A percentile compares a stretch with the other conserved stretches of the same genome.
phyloP scores from a whole-genome alignment of 768 basidiomycete genomes.

The Trametopsis cervina region DNA sequence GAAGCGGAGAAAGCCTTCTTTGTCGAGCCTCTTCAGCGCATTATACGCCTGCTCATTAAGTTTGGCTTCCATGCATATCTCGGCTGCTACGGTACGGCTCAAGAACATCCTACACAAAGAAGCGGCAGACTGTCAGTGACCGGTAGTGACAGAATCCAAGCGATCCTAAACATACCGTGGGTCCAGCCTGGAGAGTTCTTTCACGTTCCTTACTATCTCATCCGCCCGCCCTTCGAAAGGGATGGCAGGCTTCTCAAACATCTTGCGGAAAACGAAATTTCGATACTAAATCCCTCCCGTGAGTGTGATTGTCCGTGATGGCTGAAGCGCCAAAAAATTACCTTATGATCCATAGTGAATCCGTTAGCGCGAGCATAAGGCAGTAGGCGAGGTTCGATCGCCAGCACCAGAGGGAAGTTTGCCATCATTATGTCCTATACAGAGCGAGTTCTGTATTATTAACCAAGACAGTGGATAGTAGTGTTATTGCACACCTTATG shows the following conservation, averaged over 20 bases:
- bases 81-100: constrained; percentile 76
- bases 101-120: constrained; percentile 70
- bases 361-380: constrained; percentile 69
- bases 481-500: constrained; percentile 41
- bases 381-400: constrained; percentile 69
- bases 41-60: constrained; percentile 61
- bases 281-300: constrained; percentile 46
- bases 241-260: constrained; percentile 59
- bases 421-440: constrained; percentile 72
- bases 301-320: constrained; percentile 3
- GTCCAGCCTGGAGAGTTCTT: constrained; percentile 66
- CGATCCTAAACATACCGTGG: constrained; percentile 38
- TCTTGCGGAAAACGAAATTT: constrained; percentile 82
- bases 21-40: constrained; percentile 62
- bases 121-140: background rate
- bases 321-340: constrained; percentile 18
- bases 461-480: background rate
- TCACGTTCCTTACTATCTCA: constrained; percentile 64
- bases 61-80: constrained; percentile 78
- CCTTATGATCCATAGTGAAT: constrained; percentile 74
- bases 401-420: constrained; percentile 69
- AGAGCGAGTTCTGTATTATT: background rate
- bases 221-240: constrained; percentile 47
- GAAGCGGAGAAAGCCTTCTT: constrained; percentile 59
- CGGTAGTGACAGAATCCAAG: background rate